Percentiles rank a stretch among this genome's conserved stretches.
Evolutionary conservation across 768 basidiomycete genomes (phyloP).

Genomic region (Ramaria sp.): DNA sequence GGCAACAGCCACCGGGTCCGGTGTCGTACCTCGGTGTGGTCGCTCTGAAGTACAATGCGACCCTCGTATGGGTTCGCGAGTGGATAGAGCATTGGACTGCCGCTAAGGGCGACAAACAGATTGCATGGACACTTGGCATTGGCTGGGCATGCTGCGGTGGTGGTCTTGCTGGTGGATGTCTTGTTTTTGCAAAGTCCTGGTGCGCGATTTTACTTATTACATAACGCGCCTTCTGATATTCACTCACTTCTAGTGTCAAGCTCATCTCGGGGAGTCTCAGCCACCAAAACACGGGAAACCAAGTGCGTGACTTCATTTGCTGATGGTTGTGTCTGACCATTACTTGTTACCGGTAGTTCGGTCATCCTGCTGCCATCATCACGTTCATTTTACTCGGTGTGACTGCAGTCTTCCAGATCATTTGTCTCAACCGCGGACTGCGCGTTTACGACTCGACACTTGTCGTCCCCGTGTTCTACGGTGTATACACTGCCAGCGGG

Average conservation of each 20-base stretch:
- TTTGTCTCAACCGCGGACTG: slow-evolving; percentile 85
- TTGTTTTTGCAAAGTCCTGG: slow-evolving; percentile 79
- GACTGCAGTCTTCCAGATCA: slow-evolving; percentile 84
- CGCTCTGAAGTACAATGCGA: slow-evolving; percentile 30
- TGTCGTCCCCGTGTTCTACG: slow-evolving; percentile 92
- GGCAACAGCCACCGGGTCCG: not conserved
- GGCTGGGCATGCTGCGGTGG: slow-evolving; percentile 93
- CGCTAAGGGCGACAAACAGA: slow-evolving; percentile 69
- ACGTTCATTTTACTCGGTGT: slow-evolving; percentile 43
- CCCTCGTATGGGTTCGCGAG: slow-evolving; percentile 46
- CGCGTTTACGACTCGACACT: slow-evolving; percentile 83
- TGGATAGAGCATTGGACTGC: slow-evolving; percentile 67
- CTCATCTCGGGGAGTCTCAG: slow-evolving; percentile 67
- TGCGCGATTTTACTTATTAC: slow-evolving; percentile 23
- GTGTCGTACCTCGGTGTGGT: slow-evolving; percentile 24
- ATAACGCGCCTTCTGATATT: not conserved
- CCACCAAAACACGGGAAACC: slow-evolving; percentile 74
- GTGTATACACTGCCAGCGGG: slow-evolving; percentile 80
- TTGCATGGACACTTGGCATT: slow-evolving; percentile 88
- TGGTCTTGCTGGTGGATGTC: slow-evolving; percentile 76
- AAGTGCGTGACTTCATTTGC: slow-evolving; percentile 17
- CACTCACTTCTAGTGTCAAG: slow-evolving; percentile 50
- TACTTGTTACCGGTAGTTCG: slow-evolving; percentile 32
- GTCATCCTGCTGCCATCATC: slow-evolving; percentile 70
- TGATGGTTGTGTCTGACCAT: not conserved